Evolutionary conservation across 805 yeast genomes (phyloP).

Genomic region (Saccharomyces jurei): DNA sequence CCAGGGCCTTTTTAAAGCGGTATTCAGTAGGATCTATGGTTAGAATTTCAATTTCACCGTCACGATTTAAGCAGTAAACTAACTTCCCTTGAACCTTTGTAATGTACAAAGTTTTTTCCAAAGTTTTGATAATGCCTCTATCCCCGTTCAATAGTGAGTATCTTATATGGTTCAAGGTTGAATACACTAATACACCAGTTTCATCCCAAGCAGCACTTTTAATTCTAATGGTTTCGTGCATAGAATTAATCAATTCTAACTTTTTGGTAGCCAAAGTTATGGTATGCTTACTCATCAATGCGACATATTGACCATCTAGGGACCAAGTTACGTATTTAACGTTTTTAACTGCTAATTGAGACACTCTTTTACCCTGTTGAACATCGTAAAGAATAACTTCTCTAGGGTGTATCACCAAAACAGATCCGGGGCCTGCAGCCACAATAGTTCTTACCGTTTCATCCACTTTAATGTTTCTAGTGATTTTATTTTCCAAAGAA

Average conservation of each 20-base stretch:
- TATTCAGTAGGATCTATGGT: conserved; percentile 93
- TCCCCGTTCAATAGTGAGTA: conserved; percentile 92
- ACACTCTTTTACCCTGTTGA: conserved; percentile 76
- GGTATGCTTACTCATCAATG: conserved; percentile 84
- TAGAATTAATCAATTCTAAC: conserved; percentile 66
- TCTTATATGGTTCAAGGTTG: conserved; percentile 92
- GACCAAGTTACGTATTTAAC: conserved; percentile 91
- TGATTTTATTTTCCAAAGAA: conserved; percentile 72
- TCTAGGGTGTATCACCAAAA: conserved; percentile 63
- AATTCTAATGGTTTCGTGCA: conserved; percentile 94
- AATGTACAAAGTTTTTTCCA: conserved; percentile 81
- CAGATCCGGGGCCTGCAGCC: conserved; percentile 73
- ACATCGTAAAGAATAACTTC: conserved; percentile 81
- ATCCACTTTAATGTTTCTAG: conserved; percentile 72
- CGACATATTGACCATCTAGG: conserved; percentile 75
- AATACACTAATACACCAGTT: conserved; percentile 79
- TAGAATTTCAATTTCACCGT: conserved; percentile 72
- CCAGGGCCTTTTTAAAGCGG: conserved; percentile 87
- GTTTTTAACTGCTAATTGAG: conserved; percentile 60
- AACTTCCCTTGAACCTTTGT: conserved; percentile 59
- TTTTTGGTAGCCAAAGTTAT: conserved; percentile 79
- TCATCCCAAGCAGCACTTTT: conserved; percentile 98
- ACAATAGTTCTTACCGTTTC: conserved; percentile 62
- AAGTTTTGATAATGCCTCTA: conserved; percentile 85
- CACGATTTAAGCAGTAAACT: conserved; percentile 76